Conservation (phyloP, 176 grass and related monocot species). For the Raddia distichophylla region DNA sequence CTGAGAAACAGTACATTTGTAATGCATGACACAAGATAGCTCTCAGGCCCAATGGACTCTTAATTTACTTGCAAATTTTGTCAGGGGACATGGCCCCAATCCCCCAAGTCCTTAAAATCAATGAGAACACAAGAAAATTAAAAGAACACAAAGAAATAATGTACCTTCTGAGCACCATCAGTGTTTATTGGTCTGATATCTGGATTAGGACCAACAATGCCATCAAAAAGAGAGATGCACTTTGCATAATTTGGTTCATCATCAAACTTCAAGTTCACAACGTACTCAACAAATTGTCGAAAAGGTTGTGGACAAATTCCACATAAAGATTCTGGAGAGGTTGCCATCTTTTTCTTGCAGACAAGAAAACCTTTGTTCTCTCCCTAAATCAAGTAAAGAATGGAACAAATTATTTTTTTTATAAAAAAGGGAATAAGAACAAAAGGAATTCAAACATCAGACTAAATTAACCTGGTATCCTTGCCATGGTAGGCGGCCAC, state of each 20-base stretch:
- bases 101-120: conserved; percentile 16
- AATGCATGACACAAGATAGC: background rate
- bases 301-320: conserved; percentile 87
- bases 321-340: conserved; percentile 86
- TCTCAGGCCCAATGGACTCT: conserved; percentile 9
- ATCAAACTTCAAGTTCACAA: conserved; percentile 95
- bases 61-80: background rate
- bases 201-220: conserved; percentile 92
- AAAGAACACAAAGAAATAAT: background rate
- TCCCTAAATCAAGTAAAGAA: conserved; percentile 59
- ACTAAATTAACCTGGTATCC: conserved; percentile 72
- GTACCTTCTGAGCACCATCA: conserved; percentile 95
- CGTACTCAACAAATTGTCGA: conserved; percentile 89
- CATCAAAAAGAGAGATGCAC: conserved; percentile 93
- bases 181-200: conserved; percentile 89
- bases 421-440: conserved; percentile 10
- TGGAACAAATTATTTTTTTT: background rate
- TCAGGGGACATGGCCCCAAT: background rate
- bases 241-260: conserved; percentile 93
- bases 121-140: conserved; percentile 16
- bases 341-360: conserved; percentile 96
- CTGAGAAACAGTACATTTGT: background rate
- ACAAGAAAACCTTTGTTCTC: conserved; percentile 98
- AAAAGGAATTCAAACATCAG: conserved; percentile 37
- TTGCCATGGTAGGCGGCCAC: conserved; percentile 95